Evolutionary conservation across 192 early-diverging fungal genomes (phyloP), one percentile per base, ranked within the genome.

Genomic region (Physocladia obscura): DNA sequence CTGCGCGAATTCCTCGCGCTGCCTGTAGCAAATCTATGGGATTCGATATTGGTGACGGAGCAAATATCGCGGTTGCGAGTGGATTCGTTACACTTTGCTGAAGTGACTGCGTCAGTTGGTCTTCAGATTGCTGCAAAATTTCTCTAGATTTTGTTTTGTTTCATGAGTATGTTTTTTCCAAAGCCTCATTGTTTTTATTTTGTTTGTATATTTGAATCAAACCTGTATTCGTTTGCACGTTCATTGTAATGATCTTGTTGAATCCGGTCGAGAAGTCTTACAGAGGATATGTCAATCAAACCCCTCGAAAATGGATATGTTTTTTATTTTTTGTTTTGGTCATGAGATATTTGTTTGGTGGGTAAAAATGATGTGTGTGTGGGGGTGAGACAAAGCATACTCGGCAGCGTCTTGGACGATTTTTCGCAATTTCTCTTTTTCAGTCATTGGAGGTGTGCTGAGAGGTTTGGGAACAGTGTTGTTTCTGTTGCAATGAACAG

Each of bases 341-440:
- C 38, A 30, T n/a, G n/a, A n/a, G n/a, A n/a, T n/a, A n/a, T n/a
- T n/a, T n/a, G n/a, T n/a, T n/a, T n/a, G n/a, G n/a, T n/a, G n/a
- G n/a, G n/a, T n/a, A n/a, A n/a, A n/a, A n/a, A 52, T 8, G 74
- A 57, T 15, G 24, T 1, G 39, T 44, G n/a, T n/a, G 15, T 30
- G 22, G 27, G 21, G 39, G 44, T 19, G 11, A 15, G 15, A 49
- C 24, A 19, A 4, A 6, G 63, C 37, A 36, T 32, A 79, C 78
- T 79, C 78, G 4, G 78, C 78, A 37, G 78, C 76, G 30, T 54
- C 30, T 58, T 79, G 71, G 13, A 79, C 78, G 29, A 79, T 79
- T 32, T 71, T 21, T 49, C 76, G 76, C 26, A 79, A 58, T 34
- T 37, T 61, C 44, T 79, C 78, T 40, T 79, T 72, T 32, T 74